Evolutionary conservation across 345 rosid species (phyloP).

Genomic region (Lepidium didymum): DNA sequence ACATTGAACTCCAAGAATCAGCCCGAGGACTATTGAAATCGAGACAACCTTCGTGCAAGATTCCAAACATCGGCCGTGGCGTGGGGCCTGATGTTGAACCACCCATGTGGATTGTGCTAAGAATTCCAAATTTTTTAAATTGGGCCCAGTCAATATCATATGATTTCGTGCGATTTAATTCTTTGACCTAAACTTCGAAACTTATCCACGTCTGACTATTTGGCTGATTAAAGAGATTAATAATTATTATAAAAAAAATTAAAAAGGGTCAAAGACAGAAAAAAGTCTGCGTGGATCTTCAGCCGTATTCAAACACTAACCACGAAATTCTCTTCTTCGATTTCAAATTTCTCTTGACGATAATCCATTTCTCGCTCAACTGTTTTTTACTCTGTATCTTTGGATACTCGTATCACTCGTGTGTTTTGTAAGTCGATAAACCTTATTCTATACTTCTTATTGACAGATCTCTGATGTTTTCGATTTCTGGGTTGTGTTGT

Average conservation of each 20-base stretch:
- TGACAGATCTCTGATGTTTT: background rate
- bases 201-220: conserved; percentile 18
- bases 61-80: background rate
- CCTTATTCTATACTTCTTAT: background rate
- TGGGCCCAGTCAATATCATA: conserved; percentile 1
- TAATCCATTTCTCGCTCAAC: background rate
- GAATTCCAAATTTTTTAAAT: background rate
- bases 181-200: conserved; percentile 6
- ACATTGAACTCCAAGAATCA: background rate
- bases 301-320: conserved; percentile 15
- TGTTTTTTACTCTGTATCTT: background rate
- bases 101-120: background rate
- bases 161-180: background rate
- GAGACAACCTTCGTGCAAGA: background rate
- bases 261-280: background rate
- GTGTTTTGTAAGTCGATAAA: background rate
- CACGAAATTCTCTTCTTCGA: background rate
- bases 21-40: background rate
- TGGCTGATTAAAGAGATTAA: background rate
- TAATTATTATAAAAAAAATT: background rate
- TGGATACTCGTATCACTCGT: background rate
- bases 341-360: background rate
- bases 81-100: background rate
- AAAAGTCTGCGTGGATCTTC: conserved; percentile 20
- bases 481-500: background rate